These are phyloP conservation scores for Thermochaetoides thermophila DNA, from an alignment of 495 filamentous ascomycete genomes.

Conservation along the genomic window DNA sequence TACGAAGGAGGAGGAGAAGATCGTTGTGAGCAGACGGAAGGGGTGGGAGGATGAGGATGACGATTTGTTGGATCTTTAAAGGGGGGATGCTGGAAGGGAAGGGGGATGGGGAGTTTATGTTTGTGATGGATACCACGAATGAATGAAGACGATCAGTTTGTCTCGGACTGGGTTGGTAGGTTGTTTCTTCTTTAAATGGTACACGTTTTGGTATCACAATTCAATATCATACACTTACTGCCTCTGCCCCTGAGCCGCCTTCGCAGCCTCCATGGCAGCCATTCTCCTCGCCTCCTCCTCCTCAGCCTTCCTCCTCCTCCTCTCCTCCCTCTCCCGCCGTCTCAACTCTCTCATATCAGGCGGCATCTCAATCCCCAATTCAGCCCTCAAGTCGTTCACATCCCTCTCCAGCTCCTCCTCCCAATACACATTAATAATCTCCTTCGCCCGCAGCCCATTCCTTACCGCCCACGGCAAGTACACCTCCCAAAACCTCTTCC, in stretches of 20 bases:
- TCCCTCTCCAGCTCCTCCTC: conserved; percentile 84
- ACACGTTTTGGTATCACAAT: neutral
- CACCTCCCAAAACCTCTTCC: conserved; percentile 51
- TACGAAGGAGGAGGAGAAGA: conserved; percentile 55
- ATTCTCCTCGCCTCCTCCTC: conserved; percentile 8
- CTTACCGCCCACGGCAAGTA: conserved; percentile 85
- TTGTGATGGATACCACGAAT: neutral
- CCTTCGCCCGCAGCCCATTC: conserved; percentile 61
- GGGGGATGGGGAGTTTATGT: too few relatives aligned
- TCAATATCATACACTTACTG: neutral
- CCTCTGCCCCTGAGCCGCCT: neutral
- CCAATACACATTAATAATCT: conserved; percentile 97
- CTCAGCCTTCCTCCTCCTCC: conserved; percentile 46
- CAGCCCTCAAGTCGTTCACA: conserved; percentile 55
- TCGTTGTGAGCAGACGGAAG: conserved; percentile 72
- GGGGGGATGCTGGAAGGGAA: neutral
- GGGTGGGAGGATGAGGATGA: conserved; percentile 78
- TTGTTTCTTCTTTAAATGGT: neutral
- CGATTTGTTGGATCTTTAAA: conserved; percentile 50
- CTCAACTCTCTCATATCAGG: conserved; percentile 77
- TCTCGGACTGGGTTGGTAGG: too few relatives aligned
- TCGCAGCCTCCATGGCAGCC: neutral
- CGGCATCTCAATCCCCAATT: conserved; percentile 74
- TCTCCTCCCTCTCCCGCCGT: conserved; percentile 50
- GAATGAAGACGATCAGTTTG: conserved; percentile 1